These are phyloP conservation scores for Cladosporium sphaerospermum DNA, from an alignment of 2,329 filamentous ascomycete genomes.

Conservation along the genomic window DNA sequence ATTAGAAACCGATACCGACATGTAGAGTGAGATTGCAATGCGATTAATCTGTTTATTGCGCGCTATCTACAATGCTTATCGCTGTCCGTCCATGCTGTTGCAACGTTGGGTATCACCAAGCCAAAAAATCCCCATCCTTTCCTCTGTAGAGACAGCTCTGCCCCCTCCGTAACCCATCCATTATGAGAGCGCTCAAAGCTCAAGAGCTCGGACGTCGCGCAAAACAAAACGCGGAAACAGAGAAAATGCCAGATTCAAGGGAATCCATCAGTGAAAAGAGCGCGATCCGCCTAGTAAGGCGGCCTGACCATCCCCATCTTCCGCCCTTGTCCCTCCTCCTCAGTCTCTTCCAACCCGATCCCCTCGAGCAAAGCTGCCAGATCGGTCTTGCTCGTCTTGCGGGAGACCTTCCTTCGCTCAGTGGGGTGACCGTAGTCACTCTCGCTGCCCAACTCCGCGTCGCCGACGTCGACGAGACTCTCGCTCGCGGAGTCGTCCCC, in stretches of 20 bases:
- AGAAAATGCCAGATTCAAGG: not conserved
- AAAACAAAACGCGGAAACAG: not conserved
- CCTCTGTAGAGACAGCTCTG: no score
- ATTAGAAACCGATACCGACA: no score
- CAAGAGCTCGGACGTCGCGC: no score
- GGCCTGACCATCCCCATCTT: constrained; percentile 3
- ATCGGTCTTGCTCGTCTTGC: constrained; percentile 11
- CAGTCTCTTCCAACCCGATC: constrained; percentile 7
- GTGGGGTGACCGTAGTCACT: constrained; percentile 4
- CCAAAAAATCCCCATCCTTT: not conserved
- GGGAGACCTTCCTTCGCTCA: constrained; percentile 3
- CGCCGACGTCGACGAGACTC: constrained; percentile 50
- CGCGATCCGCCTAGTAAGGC: constrained; percentile 3
- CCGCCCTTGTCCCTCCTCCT: not conserved
- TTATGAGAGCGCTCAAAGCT: no score
- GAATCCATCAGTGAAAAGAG: not conserved
- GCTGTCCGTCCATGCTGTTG: not conserved
- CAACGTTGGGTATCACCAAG: not conserved
- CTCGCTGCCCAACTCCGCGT: constrained; percentile 17
- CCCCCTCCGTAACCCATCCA: no score
- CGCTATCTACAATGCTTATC: not conserved
- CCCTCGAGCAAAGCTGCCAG: constrained; percentile 13
- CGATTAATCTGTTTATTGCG: not conserved
- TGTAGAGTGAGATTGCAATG: no score
- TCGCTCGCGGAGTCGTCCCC: constrained; percentile 54